Base-by-base conservation (phyloP, 2,329 filamentous ascomycete species). In the Escovopsis sp. region DNA sequence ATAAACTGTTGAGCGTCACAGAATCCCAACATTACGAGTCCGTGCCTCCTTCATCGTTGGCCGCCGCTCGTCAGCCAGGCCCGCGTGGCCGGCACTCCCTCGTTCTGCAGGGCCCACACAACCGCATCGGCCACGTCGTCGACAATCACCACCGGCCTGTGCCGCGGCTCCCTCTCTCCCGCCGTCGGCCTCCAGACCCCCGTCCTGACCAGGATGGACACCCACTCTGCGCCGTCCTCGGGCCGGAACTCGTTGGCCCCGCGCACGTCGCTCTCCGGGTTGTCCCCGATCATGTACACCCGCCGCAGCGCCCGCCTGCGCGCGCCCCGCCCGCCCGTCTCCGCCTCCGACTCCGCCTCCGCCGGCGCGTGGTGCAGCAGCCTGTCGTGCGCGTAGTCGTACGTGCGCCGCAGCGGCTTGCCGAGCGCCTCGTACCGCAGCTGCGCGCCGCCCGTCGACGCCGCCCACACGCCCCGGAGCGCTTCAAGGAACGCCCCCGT, bases 241-340 rank as follows among this genome's bases (percentile, higher is more conserved):
- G 81, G 84, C 37, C 65, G 55, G 55, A 82, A 94, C 38, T 73
- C 71, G 57, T 94, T 94, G 18, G 85, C 88, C 6, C 91, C 91
- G 5, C 76, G 69, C 50, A 98, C 94, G 59, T 98, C 91, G 51
- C 83, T 91, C 56, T 85, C 85, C 5, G 84, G 83, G 54, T 89
- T 89, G 55, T 89, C 84, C 6, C 91, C 91, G 36, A 96, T 75
- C 89, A 96, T 96, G 62, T 94, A 96, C 10, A 96, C 87, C 36
- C 72, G 74, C 53, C 70, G 69, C 43, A 94, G 61, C n/a, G 72
- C 69, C 18, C 82, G 68, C 45, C 64, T 63, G 51, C 28, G 48
- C 30, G 15, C 40, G 43, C 12, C 46, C 28, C 28, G 6, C 28
- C 28, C 28, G 28, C 28, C 28, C 28, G 28, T 15, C 15, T 15